Conservation (phyloP, 306 rosid species). For the Pterocarpus santalinus region DNA sequence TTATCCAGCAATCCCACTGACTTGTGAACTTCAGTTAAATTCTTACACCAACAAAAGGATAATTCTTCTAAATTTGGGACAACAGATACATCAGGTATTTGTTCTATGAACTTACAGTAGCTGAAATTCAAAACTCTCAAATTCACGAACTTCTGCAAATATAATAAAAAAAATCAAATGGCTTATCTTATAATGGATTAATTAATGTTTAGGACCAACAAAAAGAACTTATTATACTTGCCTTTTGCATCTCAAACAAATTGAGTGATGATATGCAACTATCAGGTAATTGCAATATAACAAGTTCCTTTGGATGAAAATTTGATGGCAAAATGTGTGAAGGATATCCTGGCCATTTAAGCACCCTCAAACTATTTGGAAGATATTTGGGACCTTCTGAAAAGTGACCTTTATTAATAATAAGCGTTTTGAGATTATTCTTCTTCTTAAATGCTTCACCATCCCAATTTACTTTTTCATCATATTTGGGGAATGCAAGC, state of each 20-base stretch:
- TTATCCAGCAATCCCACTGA: neutral
- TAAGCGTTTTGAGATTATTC: neutral
- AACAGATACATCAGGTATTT: neutral
- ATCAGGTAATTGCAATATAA: neutral
- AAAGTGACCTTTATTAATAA: neutral
- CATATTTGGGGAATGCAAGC: neutral
- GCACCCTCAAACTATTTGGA: neutral
- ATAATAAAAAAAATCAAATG: neutral
- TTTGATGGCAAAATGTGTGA: neutral
- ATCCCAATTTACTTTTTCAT: neutral
- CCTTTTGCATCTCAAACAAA: neutral
- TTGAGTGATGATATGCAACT: too few species aligned
- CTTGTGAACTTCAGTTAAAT: neutral
- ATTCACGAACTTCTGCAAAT: neutral
- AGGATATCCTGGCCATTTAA: neutral
- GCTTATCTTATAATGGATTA: neutral
- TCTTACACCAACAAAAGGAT: neutral
- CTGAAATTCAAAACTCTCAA: neutral
- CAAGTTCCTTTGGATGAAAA: constrained; percentile 8
- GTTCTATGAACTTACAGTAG: neutral
- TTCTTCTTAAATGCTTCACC: neutral
- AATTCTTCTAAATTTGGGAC: neutral
- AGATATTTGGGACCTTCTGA: neutral
- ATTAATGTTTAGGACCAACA: neutral
- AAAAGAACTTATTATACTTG: neutral